A percentile compares a stretch with the other conserved stretches of the same genome.
Conservation (phyloP, 164 flowering plant genomes). For the Piper betle region DNA sequence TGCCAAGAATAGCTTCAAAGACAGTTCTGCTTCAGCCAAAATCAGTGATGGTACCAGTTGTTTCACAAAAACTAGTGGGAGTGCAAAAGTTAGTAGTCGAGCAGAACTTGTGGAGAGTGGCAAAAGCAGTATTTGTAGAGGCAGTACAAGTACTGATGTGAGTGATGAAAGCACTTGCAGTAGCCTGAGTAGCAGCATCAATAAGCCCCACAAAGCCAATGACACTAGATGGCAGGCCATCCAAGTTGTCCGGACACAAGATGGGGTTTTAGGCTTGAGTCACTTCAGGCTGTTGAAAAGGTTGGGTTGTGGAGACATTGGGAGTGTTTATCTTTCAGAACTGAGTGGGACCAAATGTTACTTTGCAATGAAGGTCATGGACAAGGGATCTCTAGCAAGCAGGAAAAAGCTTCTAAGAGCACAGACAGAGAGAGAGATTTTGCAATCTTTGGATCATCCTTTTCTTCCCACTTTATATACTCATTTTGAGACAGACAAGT, state of each 20-base stretch:
- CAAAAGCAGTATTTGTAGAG: slow-evolving; percentile 75
- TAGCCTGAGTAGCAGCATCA: slow-evolving; percentile 64
- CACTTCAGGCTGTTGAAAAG: slow-evolving; percentile 73
- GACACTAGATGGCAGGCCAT: slow-evolving; percentile 90
- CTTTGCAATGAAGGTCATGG: slow-evolving; percentile 92
- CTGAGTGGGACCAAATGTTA: slow-evolving; percentile 67
- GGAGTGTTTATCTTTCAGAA: slow-evolving; percentile 83
- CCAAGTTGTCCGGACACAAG: slow-evolving; percentile 53
- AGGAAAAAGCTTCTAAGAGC: slow-evolving; percentile 82
- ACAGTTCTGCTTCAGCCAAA: slow-evolving; percentile 57
- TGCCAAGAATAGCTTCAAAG: slow-evolving; percentile 36
- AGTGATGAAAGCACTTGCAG: slow-evolving; percentile 83
- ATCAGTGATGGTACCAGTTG: slow-evolving; percentile 57
- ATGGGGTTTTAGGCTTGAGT: slow-evolving; percentile 61
- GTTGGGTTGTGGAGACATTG: slow-evolving; percentile 91
- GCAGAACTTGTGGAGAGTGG: slow-evolving; percentile 60
- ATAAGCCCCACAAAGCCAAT: slow-evolving; percentile 80
- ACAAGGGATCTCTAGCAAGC: slow-evolving; percentile 59
- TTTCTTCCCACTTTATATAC: slow-evolving; percentile 74
- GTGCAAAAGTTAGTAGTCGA: slow-evolving; percentile 57
- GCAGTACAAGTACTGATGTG: slow-evolving; percentile 73
- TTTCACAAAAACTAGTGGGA: slow-evolving; percentile 51
- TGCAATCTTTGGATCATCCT: slow-evolving; percentile 75
- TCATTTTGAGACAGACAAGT: slow-evolving; percentile 84
- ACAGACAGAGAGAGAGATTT: slow-evolving; percentile 79